Conservation (phyloP, 2,329 filamentous ascomycete genomes). For the Helotiales sp. region DNA sequence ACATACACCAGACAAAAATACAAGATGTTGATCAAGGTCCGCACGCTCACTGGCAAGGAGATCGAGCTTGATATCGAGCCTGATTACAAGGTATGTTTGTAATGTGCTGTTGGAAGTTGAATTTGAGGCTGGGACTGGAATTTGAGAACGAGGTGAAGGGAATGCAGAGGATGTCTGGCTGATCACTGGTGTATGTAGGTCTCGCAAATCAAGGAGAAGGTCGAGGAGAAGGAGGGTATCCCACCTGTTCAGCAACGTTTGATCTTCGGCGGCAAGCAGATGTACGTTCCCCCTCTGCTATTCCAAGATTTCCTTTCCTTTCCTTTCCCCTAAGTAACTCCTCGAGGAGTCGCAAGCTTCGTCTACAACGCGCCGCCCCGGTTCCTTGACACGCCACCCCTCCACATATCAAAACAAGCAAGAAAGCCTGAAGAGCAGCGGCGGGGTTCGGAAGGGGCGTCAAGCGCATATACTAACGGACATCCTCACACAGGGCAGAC, state of each 20-base stretch:
- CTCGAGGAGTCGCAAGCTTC: too few relatives aligned
- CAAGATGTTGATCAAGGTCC: constrained; percentile 67
- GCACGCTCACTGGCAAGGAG: constrained; percentile 97
- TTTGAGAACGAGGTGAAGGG: background rate
- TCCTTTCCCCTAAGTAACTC: too few relatives aligned
- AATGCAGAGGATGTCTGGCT: background rate
- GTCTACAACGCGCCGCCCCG: too few relatives aligned
- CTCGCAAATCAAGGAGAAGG: constrained; percentile 95
- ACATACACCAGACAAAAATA: background rate
- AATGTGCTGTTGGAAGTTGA: background rate
- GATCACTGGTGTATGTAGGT: constrained; percentile 59
- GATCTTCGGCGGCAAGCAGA: constrained; percentile 97
- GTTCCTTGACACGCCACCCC: too few relatives aligned
- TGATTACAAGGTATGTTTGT: constrained; percentile 76
- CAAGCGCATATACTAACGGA: constrained; percentile 12
- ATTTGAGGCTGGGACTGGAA: background rate
- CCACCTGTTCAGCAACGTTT: constrained; percentile 95
- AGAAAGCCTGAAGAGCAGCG: too few relatives aligned
- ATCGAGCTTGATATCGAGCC: constrained; percentile 97
- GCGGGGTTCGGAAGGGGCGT: too few relatives aligned
- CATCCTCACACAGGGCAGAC: constrained; percentile 69
- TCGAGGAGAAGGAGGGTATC: constrained; percentile 99
- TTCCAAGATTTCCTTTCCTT: background rate
- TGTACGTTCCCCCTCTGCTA: constrained; percentile 60
- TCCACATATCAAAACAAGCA: too few relatives aligned